A percentile compares a stretch with the other conserved stretches of the same genome.
phyloP scores from a whole-genome alignment of 169 alveolate species.

The Eimeria mitis region DNA sequence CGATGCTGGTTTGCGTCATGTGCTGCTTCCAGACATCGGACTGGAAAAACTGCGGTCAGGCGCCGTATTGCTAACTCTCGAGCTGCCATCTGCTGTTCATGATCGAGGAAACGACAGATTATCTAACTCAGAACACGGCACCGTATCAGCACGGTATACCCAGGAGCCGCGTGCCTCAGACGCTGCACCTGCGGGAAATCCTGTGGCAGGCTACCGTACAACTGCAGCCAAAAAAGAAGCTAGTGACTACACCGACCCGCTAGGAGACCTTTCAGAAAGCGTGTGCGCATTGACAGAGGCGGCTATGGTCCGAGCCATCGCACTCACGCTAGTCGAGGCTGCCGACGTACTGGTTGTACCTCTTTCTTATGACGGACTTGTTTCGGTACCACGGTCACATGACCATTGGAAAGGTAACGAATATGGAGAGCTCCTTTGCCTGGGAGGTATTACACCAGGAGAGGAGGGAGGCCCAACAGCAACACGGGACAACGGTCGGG shows the following conservation, averaged over 20 bases:
- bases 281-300: not conserved
- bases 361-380: not conserved
- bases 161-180: not conserved
- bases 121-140: not conserved
- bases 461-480: not conserved
- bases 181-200: not conserved
- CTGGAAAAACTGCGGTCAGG: slow-evolving; percentile 35
- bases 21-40: slow-evolving; percentile 15
- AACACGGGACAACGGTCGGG: not conserved
- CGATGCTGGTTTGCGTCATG: not conserved
- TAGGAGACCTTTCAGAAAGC: not conserved
- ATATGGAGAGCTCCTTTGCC: slow-evolving; percentile 36
- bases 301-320: not conserved
- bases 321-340: slow-evolving; percentile 30
- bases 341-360: slow-evolving; percentile 49
- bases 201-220: not conserved
- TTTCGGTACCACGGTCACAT: not conserved
- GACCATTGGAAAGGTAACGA: not conserved
- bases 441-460: not conserved
- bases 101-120: not conserved
- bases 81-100: not conserved
- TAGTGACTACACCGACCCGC: not conserved
- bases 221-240: not conserved
- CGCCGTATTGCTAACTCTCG: slow-evolving; percentile 54
- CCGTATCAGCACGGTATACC: not conserved